Conservation (phyloP, 495 filamentous ascomycete species). For the Lasiosphaeria ovina region DNA sequence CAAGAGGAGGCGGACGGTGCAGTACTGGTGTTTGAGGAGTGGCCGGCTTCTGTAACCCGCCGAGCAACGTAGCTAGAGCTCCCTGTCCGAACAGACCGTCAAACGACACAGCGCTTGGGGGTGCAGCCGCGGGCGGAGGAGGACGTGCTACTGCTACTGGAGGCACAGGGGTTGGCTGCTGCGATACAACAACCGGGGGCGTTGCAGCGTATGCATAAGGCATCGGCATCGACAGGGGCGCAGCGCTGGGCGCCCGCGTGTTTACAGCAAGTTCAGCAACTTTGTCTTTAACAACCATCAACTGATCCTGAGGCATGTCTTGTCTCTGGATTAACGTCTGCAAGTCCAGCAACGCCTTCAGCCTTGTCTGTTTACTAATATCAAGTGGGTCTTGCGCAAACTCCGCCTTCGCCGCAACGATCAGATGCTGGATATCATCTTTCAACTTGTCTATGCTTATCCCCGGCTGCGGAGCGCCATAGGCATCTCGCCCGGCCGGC, state of each 20-base stretch:
- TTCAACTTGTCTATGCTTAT: constrained; percentile 72
- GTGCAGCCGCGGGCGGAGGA: constrained; percentile 30
- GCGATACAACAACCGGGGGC: constrained; percentile 24
- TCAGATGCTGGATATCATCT: constrained; percentile 75
- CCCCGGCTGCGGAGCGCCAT: constrained; percentile 37
- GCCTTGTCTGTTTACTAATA: constrained; percentile 65
- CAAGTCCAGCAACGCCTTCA: constrained; percentile 85
- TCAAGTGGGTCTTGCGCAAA: constrained; percentile 73
- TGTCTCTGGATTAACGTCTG: constrained; percentile 76
- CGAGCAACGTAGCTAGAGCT: constrained; percentile 49
- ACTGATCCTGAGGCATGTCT: constrained; percentile 74
- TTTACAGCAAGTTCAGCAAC: constrained; percentile 66
- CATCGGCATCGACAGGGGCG: constrained; percentile 28
- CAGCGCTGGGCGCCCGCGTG: constrained; percentile 40
- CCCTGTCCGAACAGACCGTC: constrained; percentile 53
- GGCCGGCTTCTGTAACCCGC: constrained; percentile 36
- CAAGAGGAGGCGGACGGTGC: constrained; percentile 23
- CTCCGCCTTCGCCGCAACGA: constrained; percentile 64
- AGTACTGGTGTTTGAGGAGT: constrained; percentile 45
- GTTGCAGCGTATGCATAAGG: constrained; percentile 26
- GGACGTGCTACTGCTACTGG: constrained; percentile 29
- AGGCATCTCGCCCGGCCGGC: constrained; percentile 22
- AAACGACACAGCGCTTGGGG: constrained; percentile 35
- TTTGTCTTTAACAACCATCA: constrained; percentile 76
- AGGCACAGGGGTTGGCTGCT: constrained; percentile 25